Conservation (phyloP, 2,329 filamentous ascomycete species). For the Monosporascus sp. region DNA sequence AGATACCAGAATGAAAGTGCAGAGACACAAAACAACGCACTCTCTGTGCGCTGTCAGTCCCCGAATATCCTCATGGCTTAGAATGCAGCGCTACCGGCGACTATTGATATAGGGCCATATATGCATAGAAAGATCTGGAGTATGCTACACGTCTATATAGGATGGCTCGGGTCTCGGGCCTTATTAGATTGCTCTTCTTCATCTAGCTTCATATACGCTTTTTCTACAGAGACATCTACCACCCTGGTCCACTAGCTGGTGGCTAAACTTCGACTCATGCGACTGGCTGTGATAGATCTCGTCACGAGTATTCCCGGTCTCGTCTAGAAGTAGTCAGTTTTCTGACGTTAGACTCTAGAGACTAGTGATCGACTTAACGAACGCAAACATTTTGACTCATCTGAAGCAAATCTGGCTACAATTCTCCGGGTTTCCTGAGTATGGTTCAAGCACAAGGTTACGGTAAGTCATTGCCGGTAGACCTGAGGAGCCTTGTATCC, state of each 20-base stretch:
- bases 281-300: constrained; percentile 34
- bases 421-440: neutral
- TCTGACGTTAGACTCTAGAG: neutral
- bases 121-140: too few species aligned
- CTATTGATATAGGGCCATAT: too few species aligned
- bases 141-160: too few species aligned
- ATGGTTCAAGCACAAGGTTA: neutral
- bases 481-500: too few species aligned
- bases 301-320: constrained; percentile 37
- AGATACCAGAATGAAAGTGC: neutral
- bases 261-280: constrained; percentile 60
- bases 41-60: constrained; percentile 65
- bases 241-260: constrained; percentile 54
- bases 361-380: constrained; percentile 16
- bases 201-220: too few species aligned
- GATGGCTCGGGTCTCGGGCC: too few species aligned
- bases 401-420: neutral
- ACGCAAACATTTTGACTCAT: constrained; percentile 25
- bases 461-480: too few species aligned
- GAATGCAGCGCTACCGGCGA: constrained; percentile 69
- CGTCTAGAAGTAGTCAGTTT: constrained; percentile 24
- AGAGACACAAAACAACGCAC: constrained; percentile 29
- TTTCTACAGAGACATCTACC: too few species aligned
- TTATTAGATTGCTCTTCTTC: too few species aligned
- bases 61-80: constrained; percentile 76